These are phyloP conservation scores for Parathielavia appendiculata DNA, from an alignment of 495 filamentous ascomycete genomes.

Conservation along the genomic window DNA sequence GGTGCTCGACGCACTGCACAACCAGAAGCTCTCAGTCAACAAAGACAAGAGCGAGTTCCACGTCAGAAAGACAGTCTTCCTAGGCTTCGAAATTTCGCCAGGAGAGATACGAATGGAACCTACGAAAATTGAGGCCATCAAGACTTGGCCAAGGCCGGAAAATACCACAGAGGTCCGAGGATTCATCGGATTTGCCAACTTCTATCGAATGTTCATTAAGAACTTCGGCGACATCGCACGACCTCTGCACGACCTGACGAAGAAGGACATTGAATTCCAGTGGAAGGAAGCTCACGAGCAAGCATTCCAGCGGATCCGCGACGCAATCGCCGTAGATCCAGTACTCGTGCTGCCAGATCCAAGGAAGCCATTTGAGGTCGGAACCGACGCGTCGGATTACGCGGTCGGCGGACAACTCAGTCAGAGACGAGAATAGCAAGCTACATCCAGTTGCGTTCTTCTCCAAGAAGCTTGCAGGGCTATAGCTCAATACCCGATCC, in stretches of 20 bases:
- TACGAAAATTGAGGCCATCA: neutral
- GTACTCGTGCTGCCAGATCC: conserved; percentile 6
- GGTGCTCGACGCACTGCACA: too few species aligned
- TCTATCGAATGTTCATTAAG: conserved; percentile 8
- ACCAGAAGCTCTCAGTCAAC: too few species aligned
- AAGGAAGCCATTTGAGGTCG: conserved; percentile 3
- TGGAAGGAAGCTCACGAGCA: too few species aligned
- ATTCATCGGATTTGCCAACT: conserved; percentile 4
- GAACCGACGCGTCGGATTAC: conserved; percentile 10
- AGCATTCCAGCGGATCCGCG: too few species aligned
- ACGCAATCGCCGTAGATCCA: too few species aligned
- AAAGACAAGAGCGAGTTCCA: too few species aligned
- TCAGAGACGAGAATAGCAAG: conserved; percentile 4
- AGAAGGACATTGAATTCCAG: too few species aligned
- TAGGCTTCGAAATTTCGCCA: conserved; percentile 1
- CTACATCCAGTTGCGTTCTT: conserved; percentile 12
- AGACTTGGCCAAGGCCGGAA: neutral
- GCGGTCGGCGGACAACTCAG: conserved; percentile 11
- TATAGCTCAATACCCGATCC: conserved; percentile 4
- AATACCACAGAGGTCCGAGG: neutral
- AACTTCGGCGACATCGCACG: conserved; percentile 2
- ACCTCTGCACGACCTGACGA: conserved; percentile 1
- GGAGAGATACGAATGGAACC: neutral
- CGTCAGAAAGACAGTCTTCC: neutral
- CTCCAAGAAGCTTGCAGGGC: too few species aligned